Conservation (phyloP, 176 grass and related monocot species). For the Triticum monococcum region DNA sequence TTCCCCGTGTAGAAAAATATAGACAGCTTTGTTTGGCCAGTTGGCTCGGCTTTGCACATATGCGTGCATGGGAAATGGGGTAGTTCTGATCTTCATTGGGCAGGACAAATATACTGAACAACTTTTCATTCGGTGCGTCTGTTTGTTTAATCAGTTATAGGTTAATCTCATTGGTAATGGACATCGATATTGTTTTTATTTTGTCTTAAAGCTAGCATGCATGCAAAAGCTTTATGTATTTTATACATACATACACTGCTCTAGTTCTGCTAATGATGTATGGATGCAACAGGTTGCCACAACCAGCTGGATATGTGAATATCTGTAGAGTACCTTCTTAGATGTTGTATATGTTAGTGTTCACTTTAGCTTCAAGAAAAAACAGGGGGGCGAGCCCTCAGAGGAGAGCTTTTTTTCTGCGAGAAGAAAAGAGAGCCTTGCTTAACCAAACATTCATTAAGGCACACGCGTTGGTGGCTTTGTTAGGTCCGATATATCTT, state of each 20-base stretch:
- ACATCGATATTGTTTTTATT: not conserved
- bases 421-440: not conserved
- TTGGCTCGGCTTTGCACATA: not conserved
- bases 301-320: not conserved
- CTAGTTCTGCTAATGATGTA: not conserved
- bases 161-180: slow-evolving; percentile 23
- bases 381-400: too few relatives aligned
- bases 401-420: not conserved
- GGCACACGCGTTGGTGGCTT: slow-evolving; percentile 24
- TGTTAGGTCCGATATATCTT: slow-evolving; percentile 24
- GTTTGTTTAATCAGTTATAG: slow-evolving; percentile 28
- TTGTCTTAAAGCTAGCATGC: not conserved
- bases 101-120: slow-evolving; percentile 31
- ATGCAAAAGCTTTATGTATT: not conserved
- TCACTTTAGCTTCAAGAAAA: not conserved
- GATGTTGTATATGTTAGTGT: too few relatives aligned
- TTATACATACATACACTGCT: too few relatives aligned
- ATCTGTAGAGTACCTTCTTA: too few relatives aligned
- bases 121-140: slow-evolving; percentile 29
- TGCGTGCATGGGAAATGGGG: not conserved
- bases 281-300: not conserved
- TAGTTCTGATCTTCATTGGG: not conserved
- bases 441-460: not conserved
- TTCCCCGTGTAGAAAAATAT: not conserved
- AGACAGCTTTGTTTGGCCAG: not conserved